Conservation (phyloP, 2,329 filamentous ascomycete genomes). For the Fusarium sp. region DNA sequence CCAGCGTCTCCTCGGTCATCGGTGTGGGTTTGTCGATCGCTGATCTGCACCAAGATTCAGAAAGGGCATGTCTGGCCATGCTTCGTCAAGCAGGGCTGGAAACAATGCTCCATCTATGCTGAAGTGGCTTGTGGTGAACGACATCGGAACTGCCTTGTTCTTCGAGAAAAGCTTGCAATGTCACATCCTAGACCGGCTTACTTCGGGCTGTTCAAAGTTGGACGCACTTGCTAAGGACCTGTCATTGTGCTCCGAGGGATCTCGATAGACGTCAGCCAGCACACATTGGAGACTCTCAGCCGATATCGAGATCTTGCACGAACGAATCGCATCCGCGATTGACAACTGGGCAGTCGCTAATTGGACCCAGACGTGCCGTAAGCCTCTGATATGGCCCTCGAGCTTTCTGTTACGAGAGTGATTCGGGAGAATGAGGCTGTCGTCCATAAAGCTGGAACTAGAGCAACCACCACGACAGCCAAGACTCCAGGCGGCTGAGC, state of each 20-base stretch:
- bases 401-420: neutral
- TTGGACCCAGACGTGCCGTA: neutral
- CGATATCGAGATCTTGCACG: neutral
- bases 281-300: neutral
- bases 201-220: neutral
- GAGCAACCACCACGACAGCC: neutral
- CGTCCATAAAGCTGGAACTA: neutral
- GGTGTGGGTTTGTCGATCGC: conserved; percentile 19
- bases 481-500: conserved; percentile 1
- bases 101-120: neutral
- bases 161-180: neutral
- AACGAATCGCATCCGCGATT: neutral
- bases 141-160: neutral
- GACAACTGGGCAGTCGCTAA: neutral
- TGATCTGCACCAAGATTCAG: conserved; percentile 25
- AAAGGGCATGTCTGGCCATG: neutral
- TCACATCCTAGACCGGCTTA: neutral
- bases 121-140: neutral
- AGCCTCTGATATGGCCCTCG: neutral
- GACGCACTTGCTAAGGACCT: neutral
- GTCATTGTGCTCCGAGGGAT: neutral
- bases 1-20: neutral
- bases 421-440: conserved; percentile 6
- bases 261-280: neutral
- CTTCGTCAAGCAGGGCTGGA: neutral